Evolutionary conservation across 768 basidiomycete genomes (phyloP), one percentile per base, ranked within the genome.

Genomic region (Trametes cinnabarina): DNA sequence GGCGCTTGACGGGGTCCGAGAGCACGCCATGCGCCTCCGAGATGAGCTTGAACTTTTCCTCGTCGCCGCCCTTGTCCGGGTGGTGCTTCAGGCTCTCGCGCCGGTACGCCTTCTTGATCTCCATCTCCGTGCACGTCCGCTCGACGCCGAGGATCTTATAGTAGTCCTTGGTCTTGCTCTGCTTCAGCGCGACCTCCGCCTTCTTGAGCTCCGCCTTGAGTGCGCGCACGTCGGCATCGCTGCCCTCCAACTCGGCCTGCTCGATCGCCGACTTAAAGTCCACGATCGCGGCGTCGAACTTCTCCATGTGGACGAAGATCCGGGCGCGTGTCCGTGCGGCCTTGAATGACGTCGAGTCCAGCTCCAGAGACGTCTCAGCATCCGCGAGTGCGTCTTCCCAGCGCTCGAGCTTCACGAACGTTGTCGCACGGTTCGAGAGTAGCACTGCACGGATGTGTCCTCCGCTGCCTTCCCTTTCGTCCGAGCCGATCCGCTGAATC

Each of bases 11-110:
- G 1, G 90, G 80, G 63, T 94, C 93, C 0, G 90, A 92, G 2
- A 94, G 83, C 3, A 94, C 87, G 8, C 84, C 81, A 61, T 94
- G 80, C 2, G 92, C 90, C 71, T 94, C 93, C 0, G 78, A 84
- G 28, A 92, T 86, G 20, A 93, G 80, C 72, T 98, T 97, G 83
- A 98, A 98, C 65, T 92, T 90, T 68, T 97, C 96, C 66, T 96
- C 94, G 69, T 94, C 92, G 26, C 95, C 95, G 25, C 95, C 94
- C 82, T 92, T 92, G 71, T 92, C 90, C 46, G 90, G 90, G 72
- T 92, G 90, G 64, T 92, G 90, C 65, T 85, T 90, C 70, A 94
- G 72, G 66, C 88, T 90, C 73, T 94, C 90, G 64, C 86, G 81
- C 58, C 94, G 81, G 72, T 98, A 98, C 30, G 82, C 96, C 74